Percentiles rank a stretch among this genome's conserved stretches.
phyloP scores from a whole-genome alignment of 2,329 filamentous ascomycete species.

The Alternaria solani region DNA sequence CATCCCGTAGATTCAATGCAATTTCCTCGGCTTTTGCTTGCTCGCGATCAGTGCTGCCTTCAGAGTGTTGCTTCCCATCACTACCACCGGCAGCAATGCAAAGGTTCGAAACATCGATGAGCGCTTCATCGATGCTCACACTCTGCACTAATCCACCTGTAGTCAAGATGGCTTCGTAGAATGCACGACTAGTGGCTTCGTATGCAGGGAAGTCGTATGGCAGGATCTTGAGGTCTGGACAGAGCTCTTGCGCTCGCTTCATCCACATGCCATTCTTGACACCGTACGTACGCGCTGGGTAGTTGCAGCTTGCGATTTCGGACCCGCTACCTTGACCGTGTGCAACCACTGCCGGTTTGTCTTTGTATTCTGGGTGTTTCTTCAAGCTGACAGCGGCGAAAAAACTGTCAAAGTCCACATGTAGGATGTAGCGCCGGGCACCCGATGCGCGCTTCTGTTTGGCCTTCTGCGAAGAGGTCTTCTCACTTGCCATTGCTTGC shows the following conservation, averaged over 20 bases:
- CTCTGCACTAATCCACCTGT: slow-evolving; percentile 89
- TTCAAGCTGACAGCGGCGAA: slow-evolving; percentile 93
- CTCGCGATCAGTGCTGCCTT: slow-evolving; percentile 77
- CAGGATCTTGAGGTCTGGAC: slow-evolving; percentile 85
- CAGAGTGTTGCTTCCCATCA: slow-evolving; percentile 69
- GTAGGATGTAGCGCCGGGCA: slow-evolving; percentile 81
- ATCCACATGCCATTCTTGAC: slow-evolving; percentile 99
- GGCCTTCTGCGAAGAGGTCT: slow-evolving; percentile 60
- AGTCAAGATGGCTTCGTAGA: slow-evolving; percentile 84
- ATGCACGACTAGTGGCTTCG: slow-evolving; percentile 85
- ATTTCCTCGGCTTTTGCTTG: slow-evolving; percentile 80
- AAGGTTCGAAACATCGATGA: slow-evolving; percentile 80
- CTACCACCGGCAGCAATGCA: slow-evolving; percentile 72
- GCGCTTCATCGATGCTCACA: slow-evolving; percentile 94
- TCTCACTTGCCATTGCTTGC: slow-evolving; percentile 80
- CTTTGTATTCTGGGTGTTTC: slow-evolving; percentile 74
- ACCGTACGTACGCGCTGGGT: slow-evolving; percentile 83
- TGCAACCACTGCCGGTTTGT: slow-evolving; percentile 87
- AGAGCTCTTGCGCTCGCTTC: slow-evolving; percentile 84
- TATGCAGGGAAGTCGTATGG: slow-evolving; percentile 96
- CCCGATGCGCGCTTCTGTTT: slow-evolving; percentile 66
- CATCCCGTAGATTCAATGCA: slow-evolving; percentile 70
- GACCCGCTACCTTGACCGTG: slow-evolving; percentile 86
- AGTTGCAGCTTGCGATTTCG: slow-evolving; percentile 98
- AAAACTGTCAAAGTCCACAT: slow-evolving; percentile 98